phyloP scores from a whole-genome alignment of 23 red algal species.

The Pyropia yezoensis region DNA sequence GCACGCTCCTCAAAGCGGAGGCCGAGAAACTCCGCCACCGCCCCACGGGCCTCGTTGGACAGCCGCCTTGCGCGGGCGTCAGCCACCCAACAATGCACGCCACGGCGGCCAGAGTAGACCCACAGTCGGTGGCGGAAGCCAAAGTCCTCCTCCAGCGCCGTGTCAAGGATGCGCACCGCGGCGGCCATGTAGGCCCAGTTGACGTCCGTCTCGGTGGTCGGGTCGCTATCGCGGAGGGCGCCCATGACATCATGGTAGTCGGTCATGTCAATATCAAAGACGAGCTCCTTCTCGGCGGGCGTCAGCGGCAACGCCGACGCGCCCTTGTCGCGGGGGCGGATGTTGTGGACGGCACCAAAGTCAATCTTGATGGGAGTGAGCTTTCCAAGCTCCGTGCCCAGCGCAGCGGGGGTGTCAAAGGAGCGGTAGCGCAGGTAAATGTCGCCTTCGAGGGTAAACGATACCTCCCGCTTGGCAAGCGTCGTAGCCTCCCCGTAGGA shows the following conservation, averaged over 20 bases:
- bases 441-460: conserved; percentile 59
- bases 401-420: conserved; percentile 28
- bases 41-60: conserved; percentile 74
- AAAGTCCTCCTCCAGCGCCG: conserved; percentile 72
- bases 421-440: conserved; percentile 74
- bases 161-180: conserved; percentile 63
- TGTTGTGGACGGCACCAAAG: conserved; percentile 83
- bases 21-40: conserved; percentile 63
- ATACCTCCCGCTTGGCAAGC: conserved; percentile 65
- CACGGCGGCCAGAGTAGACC: conserved; percentile 89
- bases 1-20: conserved; percentile 40
- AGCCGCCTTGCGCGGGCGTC: conserved; percentile 68
- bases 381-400: conserved; percentile 17
- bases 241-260: conserved; percentile 72
- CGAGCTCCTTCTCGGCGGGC: conserved; percentile 68
- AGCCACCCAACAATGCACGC: conserved; percentile 91
- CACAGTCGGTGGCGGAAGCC: conserved; percentile 78
- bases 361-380: conserved; percentile 71
- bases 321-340: conserved; percentile 29
- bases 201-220: conserved; percentile 27
- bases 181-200: conserved; percentile 83
- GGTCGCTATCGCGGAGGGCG: not conserved
- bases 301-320: conserved; percentile 13
- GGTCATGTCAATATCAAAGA: conserved; percentile 95
- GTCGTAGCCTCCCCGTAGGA: conserved; percentile 20